Conservation (phyloP, 2,329 filamentous ascomycete genomes). For the Venturia pyrina region DNA sequence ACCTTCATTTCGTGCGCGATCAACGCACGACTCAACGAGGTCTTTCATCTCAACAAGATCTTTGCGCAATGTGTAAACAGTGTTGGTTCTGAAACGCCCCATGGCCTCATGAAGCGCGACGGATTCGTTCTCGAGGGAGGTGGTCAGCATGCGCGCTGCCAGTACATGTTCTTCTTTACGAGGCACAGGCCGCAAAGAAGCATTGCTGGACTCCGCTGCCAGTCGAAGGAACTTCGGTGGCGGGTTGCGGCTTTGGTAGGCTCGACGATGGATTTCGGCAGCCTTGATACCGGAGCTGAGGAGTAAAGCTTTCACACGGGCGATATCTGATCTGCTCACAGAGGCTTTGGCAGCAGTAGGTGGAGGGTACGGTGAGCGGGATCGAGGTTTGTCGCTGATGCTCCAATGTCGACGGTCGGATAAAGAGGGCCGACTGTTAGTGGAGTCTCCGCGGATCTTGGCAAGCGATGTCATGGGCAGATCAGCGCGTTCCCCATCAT, state of each 20-base stretch:
- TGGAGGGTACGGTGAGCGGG: not conserved
- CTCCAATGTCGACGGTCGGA: conserved; percentile 45
- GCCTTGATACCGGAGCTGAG: conserved; percentile 85
- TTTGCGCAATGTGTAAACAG: conserved; percentile 39
- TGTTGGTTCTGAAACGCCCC: conserved; percentile 31
- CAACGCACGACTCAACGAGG: not conserved
- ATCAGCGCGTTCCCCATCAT: conserved; percentile 20
- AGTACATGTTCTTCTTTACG: conserved; percentile 43
- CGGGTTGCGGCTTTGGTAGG: conserved; percentile 35
- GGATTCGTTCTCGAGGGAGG: conserved; percentile 35
- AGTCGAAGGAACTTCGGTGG: conserved; percentile 26
- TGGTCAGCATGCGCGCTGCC: conserved; percentile 42
- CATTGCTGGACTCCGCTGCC: conserved; percentile 34
- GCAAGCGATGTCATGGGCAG: conserved; percentile 23
- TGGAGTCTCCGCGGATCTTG: not conserved
- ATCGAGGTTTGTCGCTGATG: conserved; percentile 35
- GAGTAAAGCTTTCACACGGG: conserved; percentile 65
- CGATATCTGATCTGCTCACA: conserved; percentile 51
- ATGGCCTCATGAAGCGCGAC: conserved; percentile 40
- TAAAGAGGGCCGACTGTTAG: conserved; percentile 25
- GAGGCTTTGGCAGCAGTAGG: not conserved
- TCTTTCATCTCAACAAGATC: not conserved
- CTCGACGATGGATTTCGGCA: conserved; percentile 54
- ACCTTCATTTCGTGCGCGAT: conserved; percentile 26
- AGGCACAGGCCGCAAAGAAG: conserved; percentile 35